Evolutionary conservation across 371 early-diverging fungal species (phyloP), one percentile per base, ranked within the genome.

Genomic region (Rhizopus delemar): DNA sequence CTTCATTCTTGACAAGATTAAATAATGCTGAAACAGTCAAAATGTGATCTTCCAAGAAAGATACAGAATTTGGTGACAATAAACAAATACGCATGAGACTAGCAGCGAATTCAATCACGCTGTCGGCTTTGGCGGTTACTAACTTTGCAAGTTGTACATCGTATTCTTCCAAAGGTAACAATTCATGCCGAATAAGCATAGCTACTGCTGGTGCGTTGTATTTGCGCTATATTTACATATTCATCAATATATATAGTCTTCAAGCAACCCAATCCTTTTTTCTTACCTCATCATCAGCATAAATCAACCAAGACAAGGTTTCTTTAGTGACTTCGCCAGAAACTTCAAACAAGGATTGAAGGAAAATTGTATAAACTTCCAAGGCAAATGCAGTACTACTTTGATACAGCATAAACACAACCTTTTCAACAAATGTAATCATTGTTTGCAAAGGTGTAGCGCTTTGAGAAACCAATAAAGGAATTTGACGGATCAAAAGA

Each of bases 231-330:
- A 13, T n/a, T n/a, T 43, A 68, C 32, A 38, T n/a, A 9, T 34
- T 15, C 33, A 11, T 41, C 56, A 57, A 16, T 2, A 22, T 2
- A 22, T 22, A 22, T 22, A 22, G 22, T 2, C 22, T 22, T 22
- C 22, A 22, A 22, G 2, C 7, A 28, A 43, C 15, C 46, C 49
- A 56, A 71, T 68, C 65, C 11, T 4, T 8, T 11, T n/a, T 43
- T 43, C 11, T 43, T 43, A 43, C 43, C 43, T 95, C 96, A 64
- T 97, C 97, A 53, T 94, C 93, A 0, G 93, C 84, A 74, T 93
- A 96, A 22, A 94, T 78, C 31, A 99, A 74, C 97, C 97, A 97
- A 31, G 85, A 81, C 5, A 81, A 79, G 36, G 96, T 87, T 71
- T 98, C 97, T 69, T 90, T 88, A 13, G 84, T 85, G 0, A 91